Conservation (phyloP, 805 yeast species). For the Torulaspora quercuum region DNA sequence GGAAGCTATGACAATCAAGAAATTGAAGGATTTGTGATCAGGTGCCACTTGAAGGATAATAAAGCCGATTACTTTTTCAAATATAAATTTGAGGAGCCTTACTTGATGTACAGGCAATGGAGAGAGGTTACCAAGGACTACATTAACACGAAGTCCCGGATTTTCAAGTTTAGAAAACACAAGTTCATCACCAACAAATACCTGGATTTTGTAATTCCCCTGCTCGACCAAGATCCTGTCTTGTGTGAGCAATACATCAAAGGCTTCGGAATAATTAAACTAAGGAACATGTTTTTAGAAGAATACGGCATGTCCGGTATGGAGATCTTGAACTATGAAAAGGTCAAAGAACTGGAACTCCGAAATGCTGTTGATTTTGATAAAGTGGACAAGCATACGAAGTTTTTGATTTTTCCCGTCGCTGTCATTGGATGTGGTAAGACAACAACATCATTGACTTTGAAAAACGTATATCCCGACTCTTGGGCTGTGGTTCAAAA, state of each 20-base stretch:
- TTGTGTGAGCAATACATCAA: constrained; percentile 44
- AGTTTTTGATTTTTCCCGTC: constrained; percentile 71
- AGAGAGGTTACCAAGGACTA: constrained; percentile 76
- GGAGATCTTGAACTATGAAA: constrained; percentile 50
- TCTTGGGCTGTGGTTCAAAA: constrained; percentile 76
- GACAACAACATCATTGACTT: constrained; percentile 70
- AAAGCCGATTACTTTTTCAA: constrained; percentile 62
- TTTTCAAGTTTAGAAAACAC: constrained; percentile 48
- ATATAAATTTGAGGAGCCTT: constrained; percentile 93
- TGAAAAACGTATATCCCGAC: constrained; percentile 49
- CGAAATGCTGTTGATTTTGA: constrained; percentile 39
- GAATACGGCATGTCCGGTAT: constrained; percentile 54
- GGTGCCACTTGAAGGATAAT: constrained; percentile 46
- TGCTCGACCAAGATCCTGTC: constrained; percentile 49
- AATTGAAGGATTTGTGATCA: constrained; percentile 89
- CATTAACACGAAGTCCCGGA: constrained; percentile 38
- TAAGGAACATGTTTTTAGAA: constrained; percentile 63
- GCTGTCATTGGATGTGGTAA: constrained; percentile 96
- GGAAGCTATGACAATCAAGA: constrained; percentile 73
- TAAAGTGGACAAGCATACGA: constrained; percentile 40
- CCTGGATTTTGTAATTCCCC: constrained; percentile 58
- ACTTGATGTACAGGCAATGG: constrained; percentile 82
- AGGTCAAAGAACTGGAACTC: constrained; percentile 37
- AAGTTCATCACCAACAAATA: constrained; percentile 62
- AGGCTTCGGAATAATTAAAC: constrained; percentile 69